Evolutionary conservation across 345 rosid genomes (phyloP).

Genomic region (Cardiospermum halicacabum): DNA sequence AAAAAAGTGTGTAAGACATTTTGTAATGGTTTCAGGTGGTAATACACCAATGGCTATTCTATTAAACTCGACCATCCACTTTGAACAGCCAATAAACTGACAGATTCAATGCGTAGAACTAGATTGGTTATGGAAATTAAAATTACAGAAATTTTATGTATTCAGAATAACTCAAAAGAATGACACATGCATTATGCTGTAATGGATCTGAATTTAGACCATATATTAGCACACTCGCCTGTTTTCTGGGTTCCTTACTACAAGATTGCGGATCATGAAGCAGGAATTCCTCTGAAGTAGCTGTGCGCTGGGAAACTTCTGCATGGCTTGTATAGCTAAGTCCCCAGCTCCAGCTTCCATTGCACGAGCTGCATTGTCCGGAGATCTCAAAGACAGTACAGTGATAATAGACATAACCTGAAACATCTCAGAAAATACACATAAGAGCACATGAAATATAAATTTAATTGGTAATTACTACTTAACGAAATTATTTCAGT

Average conservation of each 20-base stretch:
- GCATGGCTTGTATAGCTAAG: slow-evolving; percentile 80
- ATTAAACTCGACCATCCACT: no score
- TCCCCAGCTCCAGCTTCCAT: slow-evolving; percentile 96
- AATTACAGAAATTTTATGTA: no score
- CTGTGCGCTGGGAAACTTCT: slow-evolving; percentile 59
- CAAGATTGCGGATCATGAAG: slow-evolving; percentile 89
- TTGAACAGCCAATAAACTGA: no score
- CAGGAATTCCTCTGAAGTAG: slow-evolving; percentile 75
- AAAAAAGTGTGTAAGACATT: not conserved
- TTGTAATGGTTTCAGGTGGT: no score
- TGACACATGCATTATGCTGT: no score
- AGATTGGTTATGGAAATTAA: no score
- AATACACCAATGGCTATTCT: no score
- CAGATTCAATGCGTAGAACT: no score
- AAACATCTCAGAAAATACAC: slow-evolving; percentile 8
- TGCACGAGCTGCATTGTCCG: slow-evolving; percentile 78
- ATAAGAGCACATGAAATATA: not conserved
- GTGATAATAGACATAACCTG: slow-evolving; percentile 77
- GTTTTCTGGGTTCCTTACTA: slow-evolving; percentile 75
- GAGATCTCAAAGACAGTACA: slow-evolving; percentile 79
- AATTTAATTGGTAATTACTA: not conserved
- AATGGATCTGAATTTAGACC: no score
- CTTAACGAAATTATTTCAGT: not conserved
- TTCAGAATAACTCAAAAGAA: no score
- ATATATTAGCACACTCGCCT: slow-evolving; percentile 38